Evolutionary conservation across 805 yeast genomes (phyloP), one percentile per base, ranked within the genome.

Genomic region (Candida methanosorbosa): DNA sequence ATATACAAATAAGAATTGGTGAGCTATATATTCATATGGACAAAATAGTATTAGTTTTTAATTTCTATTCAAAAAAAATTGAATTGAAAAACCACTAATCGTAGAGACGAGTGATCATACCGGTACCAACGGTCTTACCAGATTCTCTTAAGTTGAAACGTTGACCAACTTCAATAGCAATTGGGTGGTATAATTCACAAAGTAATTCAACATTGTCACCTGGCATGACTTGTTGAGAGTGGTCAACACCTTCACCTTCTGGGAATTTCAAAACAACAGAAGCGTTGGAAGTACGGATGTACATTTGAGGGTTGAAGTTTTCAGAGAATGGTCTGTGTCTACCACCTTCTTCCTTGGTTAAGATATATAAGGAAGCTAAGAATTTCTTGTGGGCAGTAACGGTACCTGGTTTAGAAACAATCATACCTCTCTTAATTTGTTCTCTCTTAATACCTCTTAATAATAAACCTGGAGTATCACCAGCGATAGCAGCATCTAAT

Each of bases 61-160:
- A n/a, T n/a, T n/a, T n/a, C n/a, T n/a, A n/a, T n/a, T n/a, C n/a
- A n/a, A 20, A 20, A 20, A 26, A 18, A 16, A 18, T 9, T 7
- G 7, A 7, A 4, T 11, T 8, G 14, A 16, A 14, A 18, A 6
- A 23, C 27, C 11, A 8, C 16, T 30, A 30, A 16, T 30, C 33
- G 27, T 30, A 30, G 15, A 30, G 20, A 26, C 95, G 81, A 54
- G 98, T 92, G 53, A 92, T 77, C 71, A 92, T 71, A 72, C 98
- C 98, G 49, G 98, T 92, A 66, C 96, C 98, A 49, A 92, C 97
- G 47, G 98, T 92, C 72, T 82, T 84, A 63, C 97, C 97, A 70
- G 97, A 97, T 72, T 92, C 98, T 79, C 98, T 92, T 63, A 92
- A 75, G 79, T 92, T 92, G 82, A 92, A 92, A 70, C 97, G 84